Base-by-base conservation (phyloP, 352 stramenopile species). In the Globisporangium nagaii region DNA sequence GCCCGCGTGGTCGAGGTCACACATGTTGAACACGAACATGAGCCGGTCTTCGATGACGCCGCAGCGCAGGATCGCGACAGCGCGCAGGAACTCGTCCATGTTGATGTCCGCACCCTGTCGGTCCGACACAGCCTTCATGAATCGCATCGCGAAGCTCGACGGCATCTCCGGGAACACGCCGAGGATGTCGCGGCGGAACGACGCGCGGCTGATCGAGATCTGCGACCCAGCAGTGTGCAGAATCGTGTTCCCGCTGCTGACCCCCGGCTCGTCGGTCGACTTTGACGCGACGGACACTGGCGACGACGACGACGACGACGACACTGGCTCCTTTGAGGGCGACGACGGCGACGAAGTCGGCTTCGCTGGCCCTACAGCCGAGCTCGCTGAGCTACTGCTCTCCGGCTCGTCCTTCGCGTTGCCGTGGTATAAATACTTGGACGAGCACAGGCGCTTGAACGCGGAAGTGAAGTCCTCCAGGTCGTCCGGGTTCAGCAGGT, bases 91-190 rank as follows among this genome's bases (percentile, higher is more conserved):
- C 55, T 95, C 85, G 52, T 95, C 85, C 83, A 95, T 92, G 39
- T 90, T 90, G 59, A 95, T 90, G 56, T 95, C 85, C 0, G 80
- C 74, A 19, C 80, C 76, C 62, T 91, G 81, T 8, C 82, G 84
- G 34, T 95, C 85, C 0, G 79, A 90, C 36, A 95, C 73, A 1
- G 82, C 83, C 59, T 95, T 95, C 75, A 93, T 92, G 49, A 95
- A 90, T 3, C 85, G 73, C 79, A 95, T 92, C 9, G 83, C 83
- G 57, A 95, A 93, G 53, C 79, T 93, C 24, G 85, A 95, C 12
- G 85, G 85, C 77, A 95, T 95, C 35, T 93, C 83, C 3, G 83
- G 85, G 30, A 93, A 95, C n/a, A 95, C 85, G 22, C 85, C 84
- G 36, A 95, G 72, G 37, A 95, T 87, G 50, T 95, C 83, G 8